phyloP scores from a whole-genome alignment of 148 eudicot species.

The Drosera capensis region DNA sequence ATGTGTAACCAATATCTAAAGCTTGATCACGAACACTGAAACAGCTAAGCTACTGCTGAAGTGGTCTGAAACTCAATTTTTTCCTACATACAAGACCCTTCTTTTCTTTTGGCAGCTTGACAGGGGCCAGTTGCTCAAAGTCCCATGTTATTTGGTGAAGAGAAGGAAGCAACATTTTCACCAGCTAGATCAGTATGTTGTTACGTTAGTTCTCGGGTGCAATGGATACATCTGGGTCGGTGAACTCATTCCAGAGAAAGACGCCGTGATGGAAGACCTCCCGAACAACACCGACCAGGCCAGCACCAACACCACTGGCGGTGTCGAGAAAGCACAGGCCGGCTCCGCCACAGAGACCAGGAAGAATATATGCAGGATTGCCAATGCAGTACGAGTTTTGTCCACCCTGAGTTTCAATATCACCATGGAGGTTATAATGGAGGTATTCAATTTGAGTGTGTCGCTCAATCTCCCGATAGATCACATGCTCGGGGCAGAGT shows the following conservation, averaged over 20 bases:
- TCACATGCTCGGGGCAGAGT: conserved; percentile 91
- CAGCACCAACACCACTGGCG: conserved; percentile 13
- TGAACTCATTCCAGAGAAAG: conserved; percentile 47
- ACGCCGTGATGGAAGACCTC: conserved; percentile 44
- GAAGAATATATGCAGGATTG: conserved; percentile 61
- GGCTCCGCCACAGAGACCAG: conserved; percentile 48
- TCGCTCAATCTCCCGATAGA: conserved; percentile 43
- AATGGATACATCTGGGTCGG: conserved; percentile 95
- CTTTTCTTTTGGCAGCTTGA: conserved; percentile 42
- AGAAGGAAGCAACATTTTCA: conserved; percentile 81
- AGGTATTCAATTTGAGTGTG: conserved; percentile 36
- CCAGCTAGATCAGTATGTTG: conserved; percentile 46
- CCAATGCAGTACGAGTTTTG: conserved; percentile 67
- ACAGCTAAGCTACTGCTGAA: too few relatives aligned
- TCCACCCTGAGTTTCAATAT: conserved; percentile 57
- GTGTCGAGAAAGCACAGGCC: conserved; percentile 24
- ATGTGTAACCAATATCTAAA: too few relatives aligned
- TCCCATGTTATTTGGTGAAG: conserved; percentile 79
- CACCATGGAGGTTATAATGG: conserved; percentile 41
- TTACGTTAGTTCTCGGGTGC: conserved; percentile 67
- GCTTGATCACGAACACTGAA: too few relatives aligned
- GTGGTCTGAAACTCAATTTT: too few relatives aligned
- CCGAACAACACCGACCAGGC: conserved; percentile 20
- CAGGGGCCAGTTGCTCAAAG: conserved; percentile 53
- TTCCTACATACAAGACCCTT: background rate